These are phyloP conservation scores for Phoenix roebelenii DNA, from an alignment of 176 grass and related monocot species.

Conservation along the genomic window DNA sequence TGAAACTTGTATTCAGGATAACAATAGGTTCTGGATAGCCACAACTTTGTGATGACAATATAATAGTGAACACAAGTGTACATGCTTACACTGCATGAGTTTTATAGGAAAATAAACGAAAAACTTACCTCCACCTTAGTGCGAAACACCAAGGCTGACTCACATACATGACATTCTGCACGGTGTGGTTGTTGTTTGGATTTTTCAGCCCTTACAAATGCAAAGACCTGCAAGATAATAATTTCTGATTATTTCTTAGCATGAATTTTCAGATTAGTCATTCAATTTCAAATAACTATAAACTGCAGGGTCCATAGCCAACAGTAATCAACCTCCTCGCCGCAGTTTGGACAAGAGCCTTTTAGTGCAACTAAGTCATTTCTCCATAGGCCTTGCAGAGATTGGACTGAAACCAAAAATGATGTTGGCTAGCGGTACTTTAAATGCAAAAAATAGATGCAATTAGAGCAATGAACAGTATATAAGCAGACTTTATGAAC, in stretches of 20 bases:
- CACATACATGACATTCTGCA: constrained; percentile 94
- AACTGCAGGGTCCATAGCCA: no score
- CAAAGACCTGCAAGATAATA: constrained; percentile 56
- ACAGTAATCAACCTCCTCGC: constrained; percentile 56
- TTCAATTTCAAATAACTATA: no score
- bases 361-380: constrained; percentile 88
- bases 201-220: constrained; percentile 74
- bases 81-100: no score
- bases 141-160: constrained; percentile 66
- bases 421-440: background rate
- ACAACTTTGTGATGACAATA: no score
- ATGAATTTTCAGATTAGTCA: no score
- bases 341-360: constrained; percentile 85
- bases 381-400: constrained; percentile 48
- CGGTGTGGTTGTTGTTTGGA: constrained; percentile 43
- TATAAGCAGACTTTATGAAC: no score
- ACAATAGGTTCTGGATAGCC: no score
- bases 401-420: constrained; percentile 47
- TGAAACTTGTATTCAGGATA: no score
- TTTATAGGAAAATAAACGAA: constrained; percentile 2
- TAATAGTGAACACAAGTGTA: no score
- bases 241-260: no score
- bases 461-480: background rate
- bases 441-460: background rate
- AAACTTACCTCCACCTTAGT: constrained; percentile 70